Percentiles rank a stretch among this genome's conserved stretches.
phyloP scores from a whole-genome alignment of 139 green algal species.

The Yamagishiella unicocca region DNA sequence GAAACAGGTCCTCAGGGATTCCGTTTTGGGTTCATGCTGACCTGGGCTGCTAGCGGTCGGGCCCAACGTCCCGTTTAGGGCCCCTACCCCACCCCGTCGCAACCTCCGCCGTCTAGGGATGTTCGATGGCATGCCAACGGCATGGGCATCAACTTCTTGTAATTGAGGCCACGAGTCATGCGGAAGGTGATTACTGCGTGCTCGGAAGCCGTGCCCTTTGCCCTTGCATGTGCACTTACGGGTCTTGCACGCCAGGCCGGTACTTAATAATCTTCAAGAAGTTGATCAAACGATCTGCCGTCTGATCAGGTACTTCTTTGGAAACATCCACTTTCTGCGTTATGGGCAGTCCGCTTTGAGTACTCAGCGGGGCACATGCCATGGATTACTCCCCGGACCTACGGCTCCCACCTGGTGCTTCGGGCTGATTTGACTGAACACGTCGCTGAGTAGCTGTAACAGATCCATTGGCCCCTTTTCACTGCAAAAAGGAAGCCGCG shows the following conservation, averaged over 20 bases:
- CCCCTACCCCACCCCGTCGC: too few relatives aligned
- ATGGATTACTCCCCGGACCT: not conserved
- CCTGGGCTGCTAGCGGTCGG: too few relatives aligned
- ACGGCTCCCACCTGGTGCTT: constrained; percentile 64
- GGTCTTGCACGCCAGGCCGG: constrained; percentile 59
- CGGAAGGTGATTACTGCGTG: too few relatives aligned
- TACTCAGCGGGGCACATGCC: constrained; percentile 2
- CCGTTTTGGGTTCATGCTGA: too few relatives aligned
- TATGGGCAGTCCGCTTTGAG: not conserved
- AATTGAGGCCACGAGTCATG: too few relatives aligned
- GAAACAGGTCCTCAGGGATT: too few relatives aligned
- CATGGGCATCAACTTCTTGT: too few relatives aligned
- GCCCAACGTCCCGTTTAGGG: too few relatives aligned
- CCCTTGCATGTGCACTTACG: constrained; percentile 50
- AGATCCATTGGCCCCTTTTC: constrained; percentile 67
- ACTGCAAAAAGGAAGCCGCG: constrained; percentile 48
- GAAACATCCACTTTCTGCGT: constrained; percentile 60
- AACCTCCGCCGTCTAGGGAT: too few relatives aligned
- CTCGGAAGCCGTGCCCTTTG: not conserved
- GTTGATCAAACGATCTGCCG: constrained; percentile 59
- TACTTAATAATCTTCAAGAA: constrained; percentile 79
- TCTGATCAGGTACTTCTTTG: constrained; percentile 62
- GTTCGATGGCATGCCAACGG: too few relatives aligned
- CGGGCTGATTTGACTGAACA: constrained; percentile 66
- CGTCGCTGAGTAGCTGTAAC: constrained; percentile 69